Evolutionary conservation across 2,329 filamentous ascomycete genomes (phyloP).

Genomic region (Fusarium sacchari): DNA sequence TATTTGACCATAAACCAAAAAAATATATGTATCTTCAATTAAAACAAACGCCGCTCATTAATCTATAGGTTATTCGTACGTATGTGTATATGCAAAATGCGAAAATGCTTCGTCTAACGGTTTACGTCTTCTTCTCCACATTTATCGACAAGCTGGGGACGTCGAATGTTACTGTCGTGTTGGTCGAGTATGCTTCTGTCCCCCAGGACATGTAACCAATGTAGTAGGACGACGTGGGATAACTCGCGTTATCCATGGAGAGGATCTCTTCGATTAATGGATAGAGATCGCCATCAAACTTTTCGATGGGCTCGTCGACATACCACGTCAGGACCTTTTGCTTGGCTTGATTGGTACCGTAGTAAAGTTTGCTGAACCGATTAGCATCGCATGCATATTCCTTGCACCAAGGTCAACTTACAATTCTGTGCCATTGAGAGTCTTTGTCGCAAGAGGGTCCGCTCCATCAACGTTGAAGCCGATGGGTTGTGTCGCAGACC

Average conservation of each 20-base stretch:
- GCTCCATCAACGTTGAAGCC: slow-evolving; percentile 49
- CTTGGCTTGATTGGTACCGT: slow-evolving; percentile 50
- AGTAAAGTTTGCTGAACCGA: slow-evolving; percentile 52
- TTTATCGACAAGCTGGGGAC: slow-evolving; percentile 54
- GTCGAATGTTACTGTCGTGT: slow-evolving; percentile 59
- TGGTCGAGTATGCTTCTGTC: slow-evolving; percentile 58
- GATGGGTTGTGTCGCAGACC: slow-evolving; percentile 58
- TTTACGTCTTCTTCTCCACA: slow-evolving; percentile 36
- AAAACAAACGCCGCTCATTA: slow-evolving; percentile 27
- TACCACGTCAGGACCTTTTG: slow-evolving; percentile 64
- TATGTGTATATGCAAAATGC: slow-evolving; percentile 19
- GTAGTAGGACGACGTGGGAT: slow-evolving; percentile 55
- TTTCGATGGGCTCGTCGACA: slow-evolving; percentile 47
- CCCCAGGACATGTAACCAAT: slow-evolving; percentile 64
- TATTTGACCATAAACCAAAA: neutral
- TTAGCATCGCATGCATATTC: neutral
- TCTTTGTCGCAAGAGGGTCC: slow-evolving; percentile 46
- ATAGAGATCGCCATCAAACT: slow-evolving; percentile 59
- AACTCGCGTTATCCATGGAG: slow-evolving; percentile 45
- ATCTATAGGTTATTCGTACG: slow-evolving; percentile 23
- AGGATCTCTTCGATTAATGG: slow-evolving; percentile 57
- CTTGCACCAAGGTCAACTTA: slow-evolving; percentile 39
- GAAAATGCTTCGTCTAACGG: neutral
- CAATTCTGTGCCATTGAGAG: slow-evolving; percentile 56
- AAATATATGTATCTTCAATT: neutral